Base-by-base conservation (phyloP, 768 basidiomycete genomes). In the Mycena rosella region DNA sequence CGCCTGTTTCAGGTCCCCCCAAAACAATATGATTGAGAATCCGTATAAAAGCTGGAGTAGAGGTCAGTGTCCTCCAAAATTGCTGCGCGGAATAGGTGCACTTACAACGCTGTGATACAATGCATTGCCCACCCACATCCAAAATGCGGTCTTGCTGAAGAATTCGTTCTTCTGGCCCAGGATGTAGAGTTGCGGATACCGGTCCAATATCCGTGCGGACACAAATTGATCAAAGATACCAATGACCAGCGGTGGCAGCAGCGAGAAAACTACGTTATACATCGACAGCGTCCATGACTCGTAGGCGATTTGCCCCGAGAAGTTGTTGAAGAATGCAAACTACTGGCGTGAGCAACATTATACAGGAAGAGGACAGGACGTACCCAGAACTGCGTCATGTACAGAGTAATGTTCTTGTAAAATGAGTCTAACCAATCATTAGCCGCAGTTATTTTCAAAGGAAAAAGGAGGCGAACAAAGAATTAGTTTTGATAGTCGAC, bases 321-420 rank as follows among this genome's bases (percentile, higher is more conserved):
- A 99, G 74, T 97, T 98, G 85, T 99, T 99, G 88, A 96, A 95
- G 85, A 98, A 97, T 13, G 98, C 98, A 79, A 89, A 99, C 97
- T 98, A n/a, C 55, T 2, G 20, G 14, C 26, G 17, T 60, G 14
- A 61, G 49, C 32, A 62, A n/a, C 14, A 14, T 44, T 26, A n/a
- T n/a, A 51, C 56, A 45, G 20, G 36, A 65, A 60, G 38, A 9
- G 5, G 40, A 45, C 8, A 13, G 45, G 8, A 76, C 77, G 57
- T 79, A 96, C 96, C 96, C 96, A 99, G 78, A 99, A 99, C 69
- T 97, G 95, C 26, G 96, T 98, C 95, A 99, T 95, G 79, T 99
- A 99, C 18, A 99, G 85, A 32, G 92, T 92, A 69, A 99, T 98
- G 78, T 99, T 99, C 79, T 99, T 99, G 86, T 99, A 99, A 83